Evolutionary conservation across 2,329 filamentous ascomycete species (phyloP).

Genomic region (Diaporthe sp.): DNA sequence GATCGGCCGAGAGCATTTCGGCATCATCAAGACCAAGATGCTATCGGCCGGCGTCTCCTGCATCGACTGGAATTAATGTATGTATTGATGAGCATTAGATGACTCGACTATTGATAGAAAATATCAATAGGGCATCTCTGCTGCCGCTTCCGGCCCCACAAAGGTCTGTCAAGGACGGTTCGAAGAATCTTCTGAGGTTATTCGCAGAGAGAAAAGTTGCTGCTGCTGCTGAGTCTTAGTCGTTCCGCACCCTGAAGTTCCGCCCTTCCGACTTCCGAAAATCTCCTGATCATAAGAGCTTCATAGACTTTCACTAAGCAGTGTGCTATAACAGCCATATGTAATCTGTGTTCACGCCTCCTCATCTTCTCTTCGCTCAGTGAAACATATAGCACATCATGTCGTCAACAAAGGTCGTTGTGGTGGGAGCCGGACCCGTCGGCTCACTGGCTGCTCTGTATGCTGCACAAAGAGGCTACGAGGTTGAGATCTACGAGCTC

Average conservation of each 20-base stretch:
- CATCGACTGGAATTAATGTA: neutral
- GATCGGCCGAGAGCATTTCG: conserved; percentile 26
- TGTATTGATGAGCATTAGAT: neutral
- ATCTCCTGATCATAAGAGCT: conserved; percentile 24
- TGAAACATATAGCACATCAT: neutral
- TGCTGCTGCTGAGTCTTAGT: conserved; percentile 5
- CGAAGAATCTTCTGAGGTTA: conserved; percentile 13
- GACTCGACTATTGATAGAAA: neutral
- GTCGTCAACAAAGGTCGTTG: conserved; percentile 72
- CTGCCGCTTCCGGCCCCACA: conserved; percentile 18
- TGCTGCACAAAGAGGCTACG: conserved; percentile 87
- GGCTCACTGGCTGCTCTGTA: conserved; percentile 93
- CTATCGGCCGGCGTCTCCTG: conserved; percentile 4
- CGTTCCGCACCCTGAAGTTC: conserved; percentile 31
- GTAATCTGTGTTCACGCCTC: neutral
- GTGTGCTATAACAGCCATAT: neutral
- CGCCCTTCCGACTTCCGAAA: conserved; percentile 36
- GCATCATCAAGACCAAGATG: conserved; percentile 17
- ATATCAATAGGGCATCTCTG: neutral
- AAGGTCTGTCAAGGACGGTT: neutral
- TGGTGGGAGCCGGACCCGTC: conserved; percentile 94
- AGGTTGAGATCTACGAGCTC: conserved; percentile 95
- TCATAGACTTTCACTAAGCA: conserved; percentile 10
- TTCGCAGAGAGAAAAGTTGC: conserved; percentile 13
- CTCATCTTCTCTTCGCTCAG: neutral